Conservation (phyloP, 257 asterid genomes). For the Osmanthus fragrans region DNA sequence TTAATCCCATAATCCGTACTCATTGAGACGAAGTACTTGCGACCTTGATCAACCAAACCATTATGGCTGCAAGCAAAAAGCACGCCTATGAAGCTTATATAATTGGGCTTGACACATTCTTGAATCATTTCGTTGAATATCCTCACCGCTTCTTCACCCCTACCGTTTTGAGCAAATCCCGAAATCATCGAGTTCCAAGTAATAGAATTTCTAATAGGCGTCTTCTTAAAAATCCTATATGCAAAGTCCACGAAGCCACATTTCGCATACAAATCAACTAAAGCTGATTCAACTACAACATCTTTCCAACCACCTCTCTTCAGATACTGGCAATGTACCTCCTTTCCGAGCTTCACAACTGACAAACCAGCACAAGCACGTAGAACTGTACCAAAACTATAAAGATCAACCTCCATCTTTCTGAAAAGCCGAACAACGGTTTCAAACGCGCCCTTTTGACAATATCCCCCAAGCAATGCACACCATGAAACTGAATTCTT, state of each 20-base stretch:
- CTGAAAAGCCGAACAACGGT: constrained; percentile 59
- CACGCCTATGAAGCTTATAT: constrained; percentile 67
- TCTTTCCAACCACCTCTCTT: constrained; percentile 82
- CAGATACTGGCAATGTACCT: constrained; percentile 85
- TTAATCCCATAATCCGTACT: constrained; percentile 40
- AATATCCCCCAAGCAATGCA: constrained; percentile 87
- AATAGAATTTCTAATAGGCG: constrained; percentile 64
- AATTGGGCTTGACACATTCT: constrained; percentile 57
- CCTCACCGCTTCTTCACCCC: constrained; percentile 66
- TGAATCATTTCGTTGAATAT: constrained; percentile 59
- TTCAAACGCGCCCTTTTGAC: constrained; percentile 59
- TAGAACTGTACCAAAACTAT: constrained; percentile 69
- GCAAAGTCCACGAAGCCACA: constrained; percentile 79
- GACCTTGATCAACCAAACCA: constrained; percentile 68
- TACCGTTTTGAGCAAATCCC: constrained; percentile 90
- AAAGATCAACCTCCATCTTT: constrained; percentile 62
- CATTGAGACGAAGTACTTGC: constrained; percentile 57
- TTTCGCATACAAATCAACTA: constrained; percentile 85
- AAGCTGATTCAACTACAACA: constrained; percentile 86
- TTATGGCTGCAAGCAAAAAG: constrained; percentile 90
- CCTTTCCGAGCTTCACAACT: constrained; percentile 69
- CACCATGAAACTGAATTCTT: constrained; percentile 81
- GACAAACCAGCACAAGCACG: constrained; percentile 91
- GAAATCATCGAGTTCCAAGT: constrained; percentile 94
- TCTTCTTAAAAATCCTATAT: constrained; percentile 52